Conservation (phyloP, 495 filamentous ascomycete species). For the Xylaria bambusicola region DNA sequence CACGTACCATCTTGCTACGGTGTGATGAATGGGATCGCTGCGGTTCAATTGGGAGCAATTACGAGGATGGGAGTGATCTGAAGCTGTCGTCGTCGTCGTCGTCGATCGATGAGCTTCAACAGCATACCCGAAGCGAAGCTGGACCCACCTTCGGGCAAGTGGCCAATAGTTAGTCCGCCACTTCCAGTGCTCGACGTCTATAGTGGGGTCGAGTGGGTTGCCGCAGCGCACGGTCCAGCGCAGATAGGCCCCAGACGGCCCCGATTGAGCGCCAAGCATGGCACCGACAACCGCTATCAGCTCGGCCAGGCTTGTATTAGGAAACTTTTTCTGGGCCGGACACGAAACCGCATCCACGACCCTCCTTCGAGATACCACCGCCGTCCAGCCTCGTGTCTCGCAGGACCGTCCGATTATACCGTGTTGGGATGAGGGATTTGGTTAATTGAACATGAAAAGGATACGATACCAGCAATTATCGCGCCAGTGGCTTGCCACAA, state of each 20-base stretch:
- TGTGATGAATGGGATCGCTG: conserved; percentile 27
- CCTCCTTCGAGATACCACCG: conserved; percentile 24
- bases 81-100: conserved; percentile 16
- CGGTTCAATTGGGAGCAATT: conserved; percentile 23
- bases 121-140: neutral
- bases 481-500: conserved; percentile 62
- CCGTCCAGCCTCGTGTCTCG: conserved; percentile 30
- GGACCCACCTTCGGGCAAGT: neutral
- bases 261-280: neutral
- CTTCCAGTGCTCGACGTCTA: neutral
- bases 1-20: conserved; percentile 44
- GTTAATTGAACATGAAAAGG: conserved; percentile 44
- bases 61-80: conserved; percentile 18
- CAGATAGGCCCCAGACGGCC: neutral
- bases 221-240: conserved; percentile 20
- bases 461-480: conserved; percentile 72
- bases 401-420: conserved; percentile 16
- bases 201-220: too few species aligned
- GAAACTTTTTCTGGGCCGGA: conserved; percentile 38
- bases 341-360: conserved; percentile 26
- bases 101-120: conserved; percentile 12
- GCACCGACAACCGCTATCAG: neutral
- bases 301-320: conserved; percentile 23
- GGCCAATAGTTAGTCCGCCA: conserved; percentile 27
- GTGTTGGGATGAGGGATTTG: conserved; percentile 30